A percentile compares a stretch with the other conserved stretches of the same genome.
These are phyloP conservation scores for Macrocystidia cucumis DNA, from an alignment of 1,284 basidiomycete species.

Conservation along the genomic window DNA sequence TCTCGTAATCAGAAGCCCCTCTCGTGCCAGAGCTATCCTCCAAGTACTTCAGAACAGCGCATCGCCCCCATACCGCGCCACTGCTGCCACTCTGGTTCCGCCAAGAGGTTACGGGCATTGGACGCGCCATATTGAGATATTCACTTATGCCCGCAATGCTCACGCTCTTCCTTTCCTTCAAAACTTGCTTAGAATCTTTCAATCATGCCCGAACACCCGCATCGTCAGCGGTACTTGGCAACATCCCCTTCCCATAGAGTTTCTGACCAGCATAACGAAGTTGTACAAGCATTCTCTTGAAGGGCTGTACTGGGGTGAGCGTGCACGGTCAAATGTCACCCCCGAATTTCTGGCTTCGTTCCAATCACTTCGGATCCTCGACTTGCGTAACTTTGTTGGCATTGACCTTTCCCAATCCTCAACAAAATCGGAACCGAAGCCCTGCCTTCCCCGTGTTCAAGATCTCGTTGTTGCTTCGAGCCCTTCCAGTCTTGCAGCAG, in stretches of 20 bases:
- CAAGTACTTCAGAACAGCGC: conserved; percentile 20
- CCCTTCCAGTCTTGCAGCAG: conserved; percentile 22
- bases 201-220: conserved; percentile 30
- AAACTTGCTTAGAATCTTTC: conserved; percentile 30
- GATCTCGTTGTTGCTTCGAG: conserved; percentile 30
- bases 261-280: conserved; percentile 24
- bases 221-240: conserved; percentile 31
- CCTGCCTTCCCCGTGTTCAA: conserved; percentile 25
- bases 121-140: conserved; percentile 34
- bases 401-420: conserved; percentile 7
- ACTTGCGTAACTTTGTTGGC: conserved; percentile 28
- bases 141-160: conserved; percentile 31
- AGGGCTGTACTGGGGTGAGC: conserved; percentile 32
- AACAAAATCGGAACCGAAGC: too few species aligned
- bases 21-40: conserved; percentile 26
- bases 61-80: conserved; percentile 4
- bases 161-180: conserved; percentile 25
- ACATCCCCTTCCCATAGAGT: conserved; percentile 25
- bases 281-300: conserved; percentile 28
- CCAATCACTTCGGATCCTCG: conserved; percentile 26
- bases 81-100: too few species aligned
- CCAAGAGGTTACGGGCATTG: conserved; percentile 33
- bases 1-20: conserved; percentile 33
- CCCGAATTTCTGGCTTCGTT: conserved; percentile 30
- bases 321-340: conserved; percentile 13